phyloP scores from a whole-genome alignment of 225 moss, liverwort and hornwort genomes.

The Neckera pumila region DNA sequence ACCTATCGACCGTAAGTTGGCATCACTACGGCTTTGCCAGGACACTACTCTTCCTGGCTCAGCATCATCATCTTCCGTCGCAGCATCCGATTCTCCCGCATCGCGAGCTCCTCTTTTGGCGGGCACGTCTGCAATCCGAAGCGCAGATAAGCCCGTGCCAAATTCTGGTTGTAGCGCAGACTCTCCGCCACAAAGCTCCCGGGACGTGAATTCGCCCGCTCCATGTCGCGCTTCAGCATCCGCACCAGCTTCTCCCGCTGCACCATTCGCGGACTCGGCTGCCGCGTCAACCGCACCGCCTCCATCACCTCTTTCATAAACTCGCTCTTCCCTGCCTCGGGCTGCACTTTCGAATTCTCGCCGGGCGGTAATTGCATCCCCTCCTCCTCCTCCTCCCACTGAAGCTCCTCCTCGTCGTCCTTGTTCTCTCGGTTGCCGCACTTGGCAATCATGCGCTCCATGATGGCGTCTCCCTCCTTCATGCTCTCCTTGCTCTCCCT shows the following conservation, averaged over 20 bases:
- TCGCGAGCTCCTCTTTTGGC: conserved; percentile 19
- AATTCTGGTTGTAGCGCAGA: conserved; percentile 15
- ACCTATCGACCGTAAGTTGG: neutral
- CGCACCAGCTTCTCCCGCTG: conserved; percentile 27
- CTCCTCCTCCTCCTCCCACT: neutral
- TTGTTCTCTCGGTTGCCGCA: neutral
- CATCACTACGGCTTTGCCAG: neutral
- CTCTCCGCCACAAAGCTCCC: conserved; percentile 44
- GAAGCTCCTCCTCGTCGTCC: neutral
- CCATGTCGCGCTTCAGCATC: conserved; percentile 24
- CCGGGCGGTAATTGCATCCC: neutral
- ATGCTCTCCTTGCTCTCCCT: neutral
- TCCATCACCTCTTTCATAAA: conserved; percentile 40
- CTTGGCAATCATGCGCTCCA: conserved; percentile 4
- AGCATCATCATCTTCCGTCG: conserved; percentile 32
- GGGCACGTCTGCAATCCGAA: conserved; percentile 27
- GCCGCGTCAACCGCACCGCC: conserved; percentile 21
- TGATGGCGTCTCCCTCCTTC: neutral
- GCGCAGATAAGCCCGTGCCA: conserved; percentile 30
- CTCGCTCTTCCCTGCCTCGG: neutral
- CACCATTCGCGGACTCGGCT: conserved; percentile 14
- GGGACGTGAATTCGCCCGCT: conserved; percentile 16
- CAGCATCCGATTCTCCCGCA: conserved; percentile 28
- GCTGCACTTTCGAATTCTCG: neutral
- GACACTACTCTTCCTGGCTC: neutral